Conservation (phyloP, 495 filamentous ascomycete genomes). For the Penicillium maclennaniae region DNA sequence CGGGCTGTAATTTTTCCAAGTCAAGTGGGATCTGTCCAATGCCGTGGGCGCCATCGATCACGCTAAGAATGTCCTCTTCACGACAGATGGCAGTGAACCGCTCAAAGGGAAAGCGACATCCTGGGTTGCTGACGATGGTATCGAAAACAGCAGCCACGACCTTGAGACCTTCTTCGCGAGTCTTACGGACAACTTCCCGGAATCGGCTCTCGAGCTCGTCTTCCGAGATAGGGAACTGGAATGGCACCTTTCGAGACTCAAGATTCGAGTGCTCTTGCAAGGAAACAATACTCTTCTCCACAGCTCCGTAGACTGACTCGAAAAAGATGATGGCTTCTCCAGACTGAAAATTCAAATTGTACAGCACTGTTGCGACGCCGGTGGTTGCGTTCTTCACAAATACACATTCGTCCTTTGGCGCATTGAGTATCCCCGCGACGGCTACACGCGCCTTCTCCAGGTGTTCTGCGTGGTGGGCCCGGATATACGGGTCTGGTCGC, state of each 20-base stretch:
- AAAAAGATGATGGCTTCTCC: constrained; percentile 66
- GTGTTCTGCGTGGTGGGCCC: constrained; percentile 52
- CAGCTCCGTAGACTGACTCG: constrained; percentile 71
- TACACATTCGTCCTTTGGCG: constrained; percentile 59
- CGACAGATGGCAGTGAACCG: constrained; percentile 56
- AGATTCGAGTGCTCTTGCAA: constrained; percentile 56
- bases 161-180: constrained; percentile 41
- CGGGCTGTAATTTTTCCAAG: constrained; percentile 59
- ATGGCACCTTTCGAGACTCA: constrained; percentile 35
- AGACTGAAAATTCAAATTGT: constrained; percentile 58
- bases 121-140: constrained; percentile 69
- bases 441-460: constrained; percentile 62
- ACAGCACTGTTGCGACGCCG: constrained; percentile 74
- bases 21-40: constrained; percentile 73
- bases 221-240: constrained; percentile 58
- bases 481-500: constrained; percentile 69
- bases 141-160: constrained; percentile 72
- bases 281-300: constrained; percentile 66
- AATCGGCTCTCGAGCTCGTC: constrained; percentile 54
- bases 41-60: constrained; percentile 81
- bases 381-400: constrained; percentile 80
- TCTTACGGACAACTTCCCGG: constrained; percentile 39
- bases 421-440: constrained; percentile 60
- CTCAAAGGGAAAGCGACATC: constrained; percentile 76
- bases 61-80: constrained; percentile 56